Base-by-base conservation (phyloP, 192 early-diverging fungal genomes). In the Coemansia pectinata region DNA sequence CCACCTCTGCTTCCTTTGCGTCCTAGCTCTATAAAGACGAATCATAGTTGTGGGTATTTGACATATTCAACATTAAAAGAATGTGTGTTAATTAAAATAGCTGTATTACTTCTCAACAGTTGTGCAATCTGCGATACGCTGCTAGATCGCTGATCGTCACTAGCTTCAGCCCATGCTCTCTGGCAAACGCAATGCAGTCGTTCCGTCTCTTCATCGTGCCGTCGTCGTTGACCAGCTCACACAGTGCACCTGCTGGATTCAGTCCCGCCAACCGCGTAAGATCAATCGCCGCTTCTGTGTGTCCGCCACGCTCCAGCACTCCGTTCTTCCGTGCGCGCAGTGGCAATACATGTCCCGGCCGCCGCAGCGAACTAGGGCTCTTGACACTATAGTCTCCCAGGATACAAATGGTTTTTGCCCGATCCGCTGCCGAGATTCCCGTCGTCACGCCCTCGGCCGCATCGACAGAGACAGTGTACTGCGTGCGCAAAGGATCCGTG, bases 311-410 rank as follows among this genome's bases (percentile, higher is more conserved):
- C 69, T 88, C 86, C 55, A 99, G 70, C 21, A 94, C 91, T 1
- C 96, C 96, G 45, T 91, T 91, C 19, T 86, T 85, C 10, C 87
- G 87, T 33, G 91, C 89, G n/a, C 94, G 88, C 60, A 99, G 83
- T 42, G 98, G 98, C 41, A 99, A 85, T 44, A 98, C 90, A 74
- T 99, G 98, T 1, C 98, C 98, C 0, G 96, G 98, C 41, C 94
- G 88, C 52, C 85, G 85, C 65, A 99, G 93, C 45, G 93, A 92
- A 33, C 74, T 50, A 0, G 91, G 89, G 23, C 76, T 62, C 23
- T 87, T 87, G 60, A 86, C 83, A 14, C 72, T 72, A 15, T 90
- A 88, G 74, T 95, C 85, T 8, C 95, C 94, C 17, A 99, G 77
- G 2, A 91, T 87, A 0, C 85, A 70, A 29, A 91, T 87, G 4